Base-by-base conservation (phyloP, 768 basidiomycete genomes). In the Amanita jacksonii region DNA sequence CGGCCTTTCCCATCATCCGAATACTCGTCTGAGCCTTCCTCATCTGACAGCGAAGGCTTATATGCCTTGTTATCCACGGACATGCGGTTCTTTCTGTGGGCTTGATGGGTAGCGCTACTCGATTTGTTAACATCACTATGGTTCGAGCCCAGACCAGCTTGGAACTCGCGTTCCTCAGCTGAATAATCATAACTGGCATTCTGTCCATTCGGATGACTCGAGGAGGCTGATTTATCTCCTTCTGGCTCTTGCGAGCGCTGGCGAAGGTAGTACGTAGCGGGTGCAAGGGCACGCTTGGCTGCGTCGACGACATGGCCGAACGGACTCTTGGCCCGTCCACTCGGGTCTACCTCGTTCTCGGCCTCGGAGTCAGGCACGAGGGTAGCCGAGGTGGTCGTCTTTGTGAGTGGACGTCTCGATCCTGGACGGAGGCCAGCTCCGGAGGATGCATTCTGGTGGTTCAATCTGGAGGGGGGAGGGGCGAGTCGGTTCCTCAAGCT, bases 31-130 rank as follows among this genome's bases (percentile, higher is more conserved):
- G 74, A 72, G 31, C 65, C 69, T 31, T 86, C 85, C 25, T 75
- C 52, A 51, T 84, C 83, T 6, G 79, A 82, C 44, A 60, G 58
- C 1, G 76, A 62, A 15, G 87, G 87, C 42, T 73, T 73, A 54
- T 89, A 91, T 0, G 87, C 87, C 58, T 83, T 85, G 62, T 89
- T 87, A 58, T 90, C 88, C 18, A 65, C 54, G 0, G 82, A 83
- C 49, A 87, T 85, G 24, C 80, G 76, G 52, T 70, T 72, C 19
- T 77, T 74, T 56, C 68, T 74, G 49, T 70, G 63, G 6, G 53
- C 54, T 1, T 63, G 54, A 18, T 53, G 49, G 8, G 58, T 49
- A 18, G 20, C n/a, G 37, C 28, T 45, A 8, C n/a, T 37, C 51
- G 54, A 43, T 33, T 53, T n/a, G n/a, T n/a, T n/a, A n/a, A n/a